These are phyloP conservation scores for Diphasiastrum complanatum DNA, from an alignment of 83 land plant species.

Conservation along the genomic window DNA sequence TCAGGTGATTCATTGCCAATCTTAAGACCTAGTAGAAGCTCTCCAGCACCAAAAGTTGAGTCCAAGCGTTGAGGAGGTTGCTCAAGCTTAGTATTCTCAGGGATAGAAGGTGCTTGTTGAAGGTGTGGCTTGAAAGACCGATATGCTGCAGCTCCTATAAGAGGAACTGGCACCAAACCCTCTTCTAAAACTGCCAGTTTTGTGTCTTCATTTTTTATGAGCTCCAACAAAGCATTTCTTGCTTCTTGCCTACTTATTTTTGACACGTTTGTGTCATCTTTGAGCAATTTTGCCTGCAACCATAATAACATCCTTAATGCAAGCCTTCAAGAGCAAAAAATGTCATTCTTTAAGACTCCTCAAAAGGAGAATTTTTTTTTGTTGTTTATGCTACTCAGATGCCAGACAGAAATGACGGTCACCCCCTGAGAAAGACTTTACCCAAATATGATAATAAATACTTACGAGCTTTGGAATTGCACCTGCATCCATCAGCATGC, in stretches of 20 bases:
- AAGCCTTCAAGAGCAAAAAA: no score
- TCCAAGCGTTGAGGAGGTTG: constrained; percentile 24
- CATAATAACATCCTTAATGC: background rate
- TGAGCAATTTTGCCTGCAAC: constrained; percentile 53
- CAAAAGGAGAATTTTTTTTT: no score
- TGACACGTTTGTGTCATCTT: constrained; percentile 33
- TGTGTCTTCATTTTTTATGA: constrained; percentile 49
- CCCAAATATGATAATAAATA: background rate
- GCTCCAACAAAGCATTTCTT: constrained; percentile 51
- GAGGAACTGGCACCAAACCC: constrained; percentile 64
- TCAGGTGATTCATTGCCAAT: constrained; percentile 23
- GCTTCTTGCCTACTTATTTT: constrained; percentile 59
- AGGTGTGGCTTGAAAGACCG: constrained; percentile 49
- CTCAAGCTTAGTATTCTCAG: constrained; percentile 57
- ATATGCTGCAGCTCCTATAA: constrained; percentile 67
- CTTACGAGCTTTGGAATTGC: constrained; percentile 64
- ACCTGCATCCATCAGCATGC: constrained; percentile 62
- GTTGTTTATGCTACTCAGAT: no score
- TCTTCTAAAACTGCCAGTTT: constrained; percentile 64
- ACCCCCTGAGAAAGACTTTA: background rate
- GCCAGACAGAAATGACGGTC: background rate
- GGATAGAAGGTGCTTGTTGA: constrained; percentile 52
- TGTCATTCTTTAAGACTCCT: no score
- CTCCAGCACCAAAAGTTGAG: constrained; percentile 69
- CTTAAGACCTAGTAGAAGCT: constrained; percentile 66